phyloP scores from a whole-genome alignment of 345 rosid genomes.

The Sisymbrium altissimum region DNA sequence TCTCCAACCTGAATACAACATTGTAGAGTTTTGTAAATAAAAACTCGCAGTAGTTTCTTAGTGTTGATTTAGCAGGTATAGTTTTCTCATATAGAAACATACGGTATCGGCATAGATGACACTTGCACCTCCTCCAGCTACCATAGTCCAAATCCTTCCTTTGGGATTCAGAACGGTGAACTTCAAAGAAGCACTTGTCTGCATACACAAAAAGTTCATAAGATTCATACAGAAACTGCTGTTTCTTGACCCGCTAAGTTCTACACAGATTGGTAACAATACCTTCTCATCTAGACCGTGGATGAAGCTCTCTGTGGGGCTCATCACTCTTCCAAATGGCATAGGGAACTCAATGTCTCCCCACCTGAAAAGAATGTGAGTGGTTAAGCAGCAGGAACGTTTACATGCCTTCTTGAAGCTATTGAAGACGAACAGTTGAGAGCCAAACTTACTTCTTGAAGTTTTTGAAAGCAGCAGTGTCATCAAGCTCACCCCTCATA shows the following conservation, averaged over 20 bases:
- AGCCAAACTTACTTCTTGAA: constrained; percentile 67
- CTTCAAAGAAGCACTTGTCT: constrained; percentile 98
- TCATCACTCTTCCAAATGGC: constrained; percentile 98
- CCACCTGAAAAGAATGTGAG: constrained; percentile 59
- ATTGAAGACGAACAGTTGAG: background rate
- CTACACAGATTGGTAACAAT: background rate
- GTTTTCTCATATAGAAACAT: constrained; percentile 25
- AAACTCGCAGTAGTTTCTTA: constrained; percentile 4
- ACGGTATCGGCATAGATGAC: constrained; percentile 96
- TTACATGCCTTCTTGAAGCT: background rate
- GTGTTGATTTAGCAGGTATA: background rate
- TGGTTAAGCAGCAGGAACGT: background rate
- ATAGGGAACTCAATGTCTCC: constrained; percentile 84
- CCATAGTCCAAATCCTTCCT: constrained; percentile 97
- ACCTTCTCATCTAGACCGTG: constrained; percentile 99
- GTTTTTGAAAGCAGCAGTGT: constrained; percentile 97
- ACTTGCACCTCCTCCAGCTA: constrained; percentile 99
- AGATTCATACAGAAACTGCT: background rate
- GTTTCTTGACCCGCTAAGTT: background rate
- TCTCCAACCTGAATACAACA: constrained; percentile 73
- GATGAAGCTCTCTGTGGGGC: constrained; percentile 75
- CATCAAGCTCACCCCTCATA: constrained; percentile 98
- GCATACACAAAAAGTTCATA: constrained; percentile 18
- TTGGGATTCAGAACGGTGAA: constrained; percentile 92
- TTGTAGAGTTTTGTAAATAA: background rate